Evolutionary conservation across 2,329 filamentous ascomycete genomes (phyloP).

Genomic region (Microsporum ferrugineum): DNA sequence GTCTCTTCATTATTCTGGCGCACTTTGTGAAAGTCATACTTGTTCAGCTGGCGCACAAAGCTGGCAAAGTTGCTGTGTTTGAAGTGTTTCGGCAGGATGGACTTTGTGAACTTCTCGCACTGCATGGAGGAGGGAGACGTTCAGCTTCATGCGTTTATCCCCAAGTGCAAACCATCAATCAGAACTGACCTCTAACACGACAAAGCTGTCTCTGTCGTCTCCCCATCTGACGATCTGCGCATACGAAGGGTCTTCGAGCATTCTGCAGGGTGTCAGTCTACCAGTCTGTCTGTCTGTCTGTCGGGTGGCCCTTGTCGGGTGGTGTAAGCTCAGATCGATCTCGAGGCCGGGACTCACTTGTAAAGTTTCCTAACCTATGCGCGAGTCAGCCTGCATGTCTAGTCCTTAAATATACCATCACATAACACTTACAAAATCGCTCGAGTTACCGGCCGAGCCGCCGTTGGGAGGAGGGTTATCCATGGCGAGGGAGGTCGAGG

Average conservation of each 20-base stretch:
- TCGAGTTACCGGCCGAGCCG: conserved; percentile 62
- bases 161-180: not conserved
- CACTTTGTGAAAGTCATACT: conserved; percentile 98
- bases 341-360: conserved; percentile 55
- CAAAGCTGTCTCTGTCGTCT: conserved; percentile 87
- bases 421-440: conserved; percentile 71
- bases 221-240: conserved; percentile 91
- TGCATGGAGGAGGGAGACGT: conserved; percentile 28
- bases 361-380: conserved; percentile 88
- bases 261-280: conserved; percentile 43
- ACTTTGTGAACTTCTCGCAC: conserved; percentile 98
- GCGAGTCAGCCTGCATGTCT: conserved; percentile 15
- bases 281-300: no score
- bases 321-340: no score
- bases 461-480: conserved; percentile 8
- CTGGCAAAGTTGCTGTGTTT: conserved; percentile 98
- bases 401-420: not conserved
- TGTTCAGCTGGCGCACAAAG: conserved; percentile 90
- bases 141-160: not conserved
- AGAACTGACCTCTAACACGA: conserved; percentile 72
- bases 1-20: conserved; percentile 80
- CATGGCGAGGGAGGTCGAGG: conserved; percentile 6
- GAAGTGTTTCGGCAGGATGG: conserved; percentile 94
- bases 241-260: conserved; percentile 92
- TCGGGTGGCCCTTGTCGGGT: no score